Evolutionary conservation across 2,329 filamentous ascomycete genomes (phyloP).

Genomic region (Pseudophaeomoniella oleicola): DNA sequence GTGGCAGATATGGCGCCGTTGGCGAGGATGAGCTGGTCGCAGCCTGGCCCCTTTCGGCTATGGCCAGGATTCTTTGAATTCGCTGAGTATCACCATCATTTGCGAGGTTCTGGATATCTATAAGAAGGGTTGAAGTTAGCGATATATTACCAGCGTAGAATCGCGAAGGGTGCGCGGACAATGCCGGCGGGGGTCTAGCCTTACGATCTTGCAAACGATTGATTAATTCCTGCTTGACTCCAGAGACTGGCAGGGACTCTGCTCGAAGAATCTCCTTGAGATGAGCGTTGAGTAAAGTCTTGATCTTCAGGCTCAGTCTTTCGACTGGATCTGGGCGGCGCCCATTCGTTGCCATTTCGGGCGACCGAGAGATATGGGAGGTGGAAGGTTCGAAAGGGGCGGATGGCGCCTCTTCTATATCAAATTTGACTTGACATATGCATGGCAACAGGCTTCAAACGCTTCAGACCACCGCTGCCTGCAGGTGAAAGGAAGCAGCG

Average conservation of each 20-base stretch:
- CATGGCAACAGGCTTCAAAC: too few species aligned
- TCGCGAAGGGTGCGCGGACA: not conserved
- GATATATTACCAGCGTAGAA: not conserved
- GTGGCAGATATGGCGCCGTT: conserved; percentile 8
- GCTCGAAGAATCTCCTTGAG: conserved; percentile 62
- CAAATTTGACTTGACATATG: too few species aligned
- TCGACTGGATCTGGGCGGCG: conserved; percentile 9
- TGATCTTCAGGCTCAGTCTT: conserved; percentile 30
- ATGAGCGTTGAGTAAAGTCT: conserved; percentile 46
- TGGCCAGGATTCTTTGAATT: not conserved
- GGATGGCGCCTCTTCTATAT: too few species aligned
- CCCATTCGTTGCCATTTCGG: not conserved
- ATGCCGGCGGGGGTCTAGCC: conserved; percentile 16
- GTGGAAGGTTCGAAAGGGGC: too few species aligned
- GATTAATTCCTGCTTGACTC: conserved; percentile 75
- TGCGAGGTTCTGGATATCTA: not conserved
- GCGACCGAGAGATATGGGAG: too few species aligned
- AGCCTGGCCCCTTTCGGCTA: not conserved
- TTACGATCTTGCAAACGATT: conserved; percentile 62
- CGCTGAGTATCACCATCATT: not conserved
- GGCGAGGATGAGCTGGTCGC: not conserved
- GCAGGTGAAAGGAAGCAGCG: too few species aligned
- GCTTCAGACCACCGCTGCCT: too few species aligned
- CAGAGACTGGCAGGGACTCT: conserved; percentile 62
- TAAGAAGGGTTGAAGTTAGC: not conserved